A percentile compares a stretch with the other conserved stretches of the same genome.
Evolutionary conservation across 2,329 filamentous ascomycete genomes (phyloP).

Genomic region (Fusarium ramigenum): DNA sequence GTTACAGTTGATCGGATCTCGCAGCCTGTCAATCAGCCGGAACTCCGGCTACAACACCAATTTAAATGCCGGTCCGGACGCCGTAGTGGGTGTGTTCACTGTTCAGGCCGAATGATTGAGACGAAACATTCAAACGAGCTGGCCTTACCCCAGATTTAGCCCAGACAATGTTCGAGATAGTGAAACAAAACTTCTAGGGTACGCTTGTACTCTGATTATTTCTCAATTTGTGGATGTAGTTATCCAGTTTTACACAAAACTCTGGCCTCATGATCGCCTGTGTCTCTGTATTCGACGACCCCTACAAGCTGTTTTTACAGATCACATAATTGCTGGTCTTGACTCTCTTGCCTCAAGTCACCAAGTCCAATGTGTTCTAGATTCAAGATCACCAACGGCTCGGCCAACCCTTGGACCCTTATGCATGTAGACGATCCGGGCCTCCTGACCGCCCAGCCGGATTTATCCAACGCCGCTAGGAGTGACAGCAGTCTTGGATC

Average conservation of each 20-base stretch:
- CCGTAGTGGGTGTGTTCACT: background rate
- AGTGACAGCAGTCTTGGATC: background rate
- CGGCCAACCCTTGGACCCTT: background rate
- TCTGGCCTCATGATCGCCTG: background rate
- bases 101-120: background rate
- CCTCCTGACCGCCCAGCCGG: slow-evolving; percentile 36
- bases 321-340: background rate
- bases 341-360: background rate
- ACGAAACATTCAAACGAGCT: slow-evolving; percentile 9
- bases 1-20: background rate
- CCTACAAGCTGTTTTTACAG: background rate
- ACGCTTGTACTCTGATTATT: background rate
- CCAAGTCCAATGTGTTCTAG: background rate
- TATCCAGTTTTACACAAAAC: too few relatives aligned
- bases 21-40: background rate
- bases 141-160: background rate
- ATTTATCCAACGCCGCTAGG: slow-evolving; percentile 24
- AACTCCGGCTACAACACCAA: background rate
- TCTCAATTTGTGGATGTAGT: background rate
- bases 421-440: slow-evolving; percentile 35
- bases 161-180: background rate
- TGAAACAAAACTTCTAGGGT: background rate
- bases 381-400: background rate
- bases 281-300: background rate
- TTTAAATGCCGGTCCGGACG: slow-evolving; percentile 6